These are phyloP conservation scores for Tolypocladium amazonense DNA, from an alignment of 2,329 filamentous ascomycete genomes.

Conservation along the genomic window DNA sequence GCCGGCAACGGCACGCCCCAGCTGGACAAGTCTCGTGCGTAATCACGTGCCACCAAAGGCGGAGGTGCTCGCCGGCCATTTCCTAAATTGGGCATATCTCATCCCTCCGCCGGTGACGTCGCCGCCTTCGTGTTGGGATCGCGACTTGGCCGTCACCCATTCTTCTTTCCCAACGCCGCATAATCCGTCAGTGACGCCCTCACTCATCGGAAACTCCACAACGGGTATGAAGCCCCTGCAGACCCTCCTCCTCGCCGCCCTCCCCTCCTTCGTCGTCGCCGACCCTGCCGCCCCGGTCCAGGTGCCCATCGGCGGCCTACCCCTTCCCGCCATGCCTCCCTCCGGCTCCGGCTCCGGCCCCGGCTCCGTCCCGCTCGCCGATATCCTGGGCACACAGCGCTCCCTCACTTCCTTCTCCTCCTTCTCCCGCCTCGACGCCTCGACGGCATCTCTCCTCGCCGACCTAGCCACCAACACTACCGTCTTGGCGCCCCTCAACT, in stretches of 20 bases:
- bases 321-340: conserved; percentile 11
- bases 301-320: conserved; percentile 6
- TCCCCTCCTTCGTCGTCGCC: conserved; percentile 1
- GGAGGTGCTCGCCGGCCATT: not conserved
- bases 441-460: conserved; percentile 58
- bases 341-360: conserved; percentile 11
- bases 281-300: conserved; percentile 6
- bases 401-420: conserved; percentile 77
- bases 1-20: not conserved
- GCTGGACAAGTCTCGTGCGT: not conserved
- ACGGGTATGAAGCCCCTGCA: conserved; percentile 4
- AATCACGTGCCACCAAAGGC: not conserved
- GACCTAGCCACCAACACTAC: conserved; percentile 61
- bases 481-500: conserved; percentile 79
- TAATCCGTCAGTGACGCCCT: not conserved
- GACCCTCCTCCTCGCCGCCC: conserved; percentile 1
- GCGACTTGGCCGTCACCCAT: not conserved
- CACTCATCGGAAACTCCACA: not conserved
- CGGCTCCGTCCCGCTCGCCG: conserved; percentile 59
- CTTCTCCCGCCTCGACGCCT: conserved; percentile 64
- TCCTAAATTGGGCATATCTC: not conserved
- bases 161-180: not conserved
- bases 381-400: conserved; percentile 72
- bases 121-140: not conserved
- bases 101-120: not conserved